Conservation (phyloP, 2,329 filamentous ascomycete species). For the Penicillium sp. region DNA sequence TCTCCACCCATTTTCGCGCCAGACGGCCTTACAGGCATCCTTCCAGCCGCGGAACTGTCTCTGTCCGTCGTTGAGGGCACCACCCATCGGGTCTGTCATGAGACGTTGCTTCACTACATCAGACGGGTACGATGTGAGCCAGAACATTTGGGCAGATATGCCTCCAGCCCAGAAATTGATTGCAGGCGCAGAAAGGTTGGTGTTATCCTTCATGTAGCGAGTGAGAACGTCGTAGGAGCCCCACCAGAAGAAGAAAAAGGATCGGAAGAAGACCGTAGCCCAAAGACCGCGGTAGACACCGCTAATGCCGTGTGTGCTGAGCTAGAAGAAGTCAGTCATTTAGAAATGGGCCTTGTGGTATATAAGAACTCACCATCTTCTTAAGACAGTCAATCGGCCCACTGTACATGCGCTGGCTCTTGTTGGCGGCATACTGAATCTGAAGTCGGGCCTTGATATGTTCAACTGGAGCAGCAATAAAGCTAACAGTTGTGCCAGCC, state of each 20-base stretch:
- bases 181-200: constrained; percentile 66
- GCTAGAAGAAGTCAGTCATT: constrained; percentile 23
- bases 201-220: constrained; percentile 60
- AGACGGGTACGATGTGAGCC: constrained; percentile 84
- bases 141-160: constrained; percentile 87
- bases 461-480: constrained; percentile 89
- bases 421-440: constrained; percentile 81
- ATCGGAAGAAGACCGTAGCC: constrained; percentile 81
- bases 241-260: constrained; percentile 99
- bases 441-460: constrained; percentile 92
- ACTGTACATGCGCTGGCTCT: constrained; percentile 70
- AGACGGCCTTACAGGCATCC: constrained; percentile 72
- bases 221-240: constrained; percentile 86
- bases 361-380: constrained; percentile 49
- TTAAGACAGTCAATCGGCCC: constrained; percentile 78
- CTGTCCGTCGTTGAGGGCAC: constrained; percentile 60
- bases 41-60: constrained; percentile 69
- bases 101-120: constrained; percentile 95
- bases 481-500: constrained; percentile 83
- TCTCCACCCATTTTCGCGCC: constrained; percentile 65
- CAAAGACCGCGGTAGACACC: constrained; percentile 82
- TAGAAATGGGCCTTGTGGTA: too few species aligned
- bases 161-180: constrained; percentile 98
- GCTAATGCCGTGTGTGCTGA: constrained; percentile 61
- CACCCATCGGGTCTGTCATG: constrained; percentile 89